A percentile compares a stretch with the other conserved stretches of the same genome.
Evolutionary conservation across 768 basidiomycete species (phyloP).

Genomic region (Boletus rubropictus): DNA sequence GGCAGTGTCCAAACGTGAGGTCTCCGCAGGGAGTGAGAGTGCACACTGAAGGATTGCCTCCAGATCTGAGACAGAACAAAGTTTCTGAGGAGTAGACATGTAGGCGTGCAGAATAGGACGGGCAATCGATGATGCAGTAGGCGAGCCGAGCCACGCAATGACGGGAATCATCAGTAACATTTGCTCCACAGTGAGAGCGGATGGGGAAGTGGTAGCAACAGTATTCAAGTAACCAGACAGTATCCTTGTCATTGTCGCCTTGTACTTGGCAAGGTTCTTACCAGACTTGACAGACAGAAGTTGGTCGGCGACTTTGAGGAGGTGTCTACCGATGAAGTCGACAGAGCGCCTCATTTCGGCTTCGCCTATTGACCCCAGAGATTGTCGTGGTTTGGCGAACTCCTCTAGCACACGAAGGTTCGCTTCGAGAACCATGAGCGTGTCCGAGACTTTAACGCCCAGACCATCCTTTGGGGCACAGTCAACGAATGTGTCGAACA

Average conservation of each 20-base stretch:
- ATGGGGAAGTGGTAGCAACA: background rate
- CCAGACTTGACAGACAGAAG: conserved; percentile 12
- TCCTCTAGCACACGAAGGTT: conserved; percentile 34
- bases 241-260: conserved; percentile 9
- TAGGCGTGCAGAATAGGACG: conserved; percentile 43
- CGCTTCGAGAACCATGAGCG: conserved; percentile 39
- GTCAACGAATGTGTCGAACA: conserved; percentile 40
- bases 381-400: background rate
- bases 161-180: conserved; percentile 25
- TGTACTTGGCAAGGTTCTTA: conserved; percentile 15
- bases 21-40: conserved; percentile 23
- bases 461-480: conserved; percentile 34
- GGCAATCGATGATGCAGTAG: conserved; percentile 32
- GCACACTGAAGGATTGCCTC: conserved; percentile 39
- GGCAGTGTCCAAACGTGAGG: conserved; percentile 5
- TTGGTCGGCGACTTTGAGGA: background rate
- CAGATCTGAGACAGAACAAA: conserved; percentile 38
- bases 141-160: conserved; percentile 30
- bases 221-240: conserved; percentile 17
- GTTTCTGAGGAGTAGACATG: conserved; percentile 31
- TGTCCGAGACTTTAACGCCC: conserved; percentile 34
- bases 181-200: conserved; percentile 1
- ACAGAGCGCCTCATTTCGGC: conserved; percentile 13
- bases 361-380: background rate
- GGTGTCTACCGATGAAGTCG: conserved; percentile 27